phyloP scores from a whole-genome alignment of 352 stramenopile genomes.

The Globisporangium spinosum region DNA sequence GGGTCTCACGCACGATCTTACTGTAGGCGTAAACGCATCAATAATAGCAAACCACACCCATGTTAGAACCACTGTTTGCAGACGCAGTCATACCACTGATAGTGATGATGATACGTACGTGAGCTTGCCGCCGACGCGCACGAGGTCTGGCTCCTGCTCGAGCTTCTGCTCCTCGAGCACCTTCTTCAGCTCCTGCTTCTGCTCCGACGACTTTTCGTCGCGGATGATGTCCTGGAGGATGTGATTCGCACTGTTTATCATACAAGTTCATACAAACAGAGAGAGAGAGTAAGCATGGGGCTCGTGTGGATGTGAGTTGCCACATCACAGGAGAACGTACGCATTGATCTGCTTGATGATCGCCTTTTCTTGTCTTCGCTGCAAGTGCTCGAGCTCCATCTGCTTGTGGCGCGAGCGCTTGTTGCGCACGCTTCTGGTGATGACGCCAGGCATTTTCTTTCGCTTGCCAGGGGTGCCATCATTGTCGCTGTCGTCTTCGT shows the following conservation, averaged over 20 bases:
- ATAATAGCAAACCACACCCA: constrained; percentile 10
- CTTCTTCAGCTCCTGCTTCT: constrained; percentile 79
- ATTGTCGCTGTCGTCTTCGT: constrained; percentile 35
- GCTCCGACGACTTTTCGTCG: constrained; percentile 53
- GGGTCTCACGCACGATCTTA: constrained; percentile 68
- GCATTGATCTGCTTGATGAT: constrained; percentile 86
- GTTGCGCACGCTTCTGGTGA: constrained; percentile 74
- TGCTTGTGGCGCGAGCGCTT: constrained; percentile 77
- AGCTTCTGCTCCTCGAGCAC: constrained; percentile 74
- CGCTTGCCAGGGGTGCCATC: constrained; percentile 28
- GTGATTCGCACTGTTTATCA: constrained; percentile 44
- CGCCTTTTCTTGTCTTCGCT: constrained; percentile 59
- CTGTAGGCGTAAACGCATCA: constrained; percentile 21
- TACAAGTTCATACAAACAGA: constrained; percentile 4
- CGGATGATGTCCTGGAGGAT: constrained; percentile 69
- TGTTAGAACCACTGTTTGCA: background rate
- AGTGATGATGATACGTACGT: constrained; percentile 36
- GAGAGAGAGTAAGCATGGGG: constrained; percentile 1
- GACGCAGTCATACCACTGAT: background rate
- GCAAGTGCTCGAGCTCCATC: constrained; percentile 67
- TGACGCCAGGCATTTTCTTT: constrained; percentile 46
- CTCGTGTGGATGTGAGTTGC: background rate
- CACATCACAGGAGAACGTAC: constrained; percentile 33
- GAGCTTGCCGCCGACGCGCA: constrained; percentile 70
- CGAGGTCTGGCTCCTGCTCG: constrained; percentile 55